phyloP scores from a whole-genome alignment of 192 early-diverging fungal species.

The Coemansia sp. region DNA sequence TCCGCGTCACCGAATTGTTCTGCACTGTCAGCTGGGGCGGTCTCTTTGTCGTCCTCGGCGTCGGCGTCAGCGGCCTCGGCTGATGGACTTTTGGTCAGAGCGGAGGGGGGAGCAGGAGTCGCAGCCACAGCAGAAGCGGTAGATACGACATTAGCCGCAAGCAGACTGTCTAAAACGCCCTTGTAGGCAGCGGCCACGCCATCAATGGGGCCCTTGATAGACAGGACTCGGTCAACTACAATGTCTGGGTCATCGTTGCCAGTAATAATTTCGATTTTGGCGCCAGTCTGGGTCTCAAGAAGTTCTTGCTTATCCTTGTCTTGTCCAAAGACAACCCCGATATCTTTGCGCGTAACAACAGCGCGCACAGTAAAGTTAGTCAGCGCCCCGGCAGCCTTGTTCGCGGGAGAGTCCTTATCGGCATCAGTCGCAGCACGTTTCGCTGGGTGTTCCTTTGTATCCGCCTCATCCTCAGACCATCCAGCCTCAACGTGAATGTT shows the following conservation, averaged over 20 bases:
- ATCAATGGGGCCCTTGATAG: conserved; percentile 45
- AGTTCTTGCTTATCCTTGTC: conserved; percentile 17
- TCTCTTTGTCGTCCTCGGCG: not conserved
- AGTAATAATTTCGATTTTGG: conserved; percentile 35
- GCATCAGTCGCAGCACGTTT: conserved; percentile 39
- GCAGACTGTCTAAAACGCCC: conserved; percentile 34
- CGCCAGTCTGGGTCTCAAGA: conserved; percentile 28
- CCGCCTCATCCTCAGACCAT: conserved; percentile 56
- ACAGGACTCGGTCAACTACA: conserved; percentile 56
- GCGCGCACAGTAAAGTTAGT: conserved; percentile 50
- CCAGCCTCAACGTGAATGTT: conserved; percentile 52
- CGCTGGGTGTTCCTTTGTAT: conserved; percentile 45
- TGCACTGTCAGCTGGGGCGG: not conserved
- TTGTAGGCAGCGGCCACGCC: conserved; percentile 36
- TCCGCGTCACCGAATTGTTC: not conserved
- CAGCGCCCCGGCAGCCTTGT: conserved; percentile 22
- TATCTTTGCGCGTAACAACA: conserved; percentile 58
- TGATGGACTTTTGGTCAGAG: not conserved
- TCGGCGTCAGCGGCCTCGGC: conserved; percentile 1
- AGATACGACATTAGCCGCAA: not conserved
- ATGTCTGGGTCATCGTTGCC: conserved; percentile 58
- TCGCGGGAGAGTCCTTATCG: conserved; percentile 18
- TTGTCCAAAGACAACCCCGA: conserved; percentile 47
- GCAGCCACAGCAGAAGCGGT: not conserved
- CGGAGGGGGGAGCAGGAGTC: not conserved